phyloP scores from a whole-genome alignment of 192 early-diverging fungal genomes.

The Gryganskiella cystojenkinii region DNA sequence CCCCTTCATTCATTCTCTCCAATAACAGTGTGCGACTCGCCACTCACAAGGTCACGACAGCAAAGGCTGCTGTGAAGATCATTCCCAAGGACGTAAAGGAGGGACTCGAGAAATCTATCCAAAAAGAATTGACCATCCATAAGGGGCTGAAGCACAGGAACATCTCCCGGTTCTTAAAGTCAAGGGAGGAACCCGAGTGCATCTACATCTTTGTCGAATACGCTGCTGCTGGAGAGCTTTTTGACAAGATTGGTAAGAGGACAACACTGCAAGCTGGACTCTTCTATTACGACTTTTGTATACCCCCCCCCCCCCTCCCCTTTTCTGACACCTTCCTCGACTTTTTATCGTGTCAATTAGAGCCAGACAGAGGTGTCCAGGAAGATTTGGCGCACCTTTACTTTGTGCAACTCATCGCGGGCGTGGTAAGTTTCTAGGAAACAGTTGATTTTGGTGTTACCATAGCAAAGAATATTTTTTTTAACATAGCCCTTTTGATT shows the following conservation, averaged over 20 bases:
- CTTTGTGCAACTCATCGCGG: slow-evolving; percentile 74
- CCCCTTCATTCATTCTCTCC: not conserved
- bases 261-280: too few species aligned
- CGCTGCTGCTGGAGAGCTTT: slow-evolving; percentile 75
- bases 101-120: slow-evolving; percentile 38
- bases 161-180: slow-evolving; percentile 62
- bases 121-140: slow-evolving; percentile 67
- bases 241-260: slow-evolving; percentile 72
- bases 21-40: slow-evolving; percentile 64
- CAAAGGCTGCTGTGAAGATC: slow-evolving; percentile 68
- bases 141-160: slow-evolving; percentile 64
- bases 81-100: slow-evolving; percentile 57
- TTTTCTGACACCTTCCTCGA: not conserved
- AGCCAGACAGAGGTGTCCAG: slow-evolving; percentile 75
- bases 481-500: not conserved
- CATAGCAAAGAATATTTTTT: not conserved
- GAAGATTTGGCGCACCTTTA: slow-evolving; percentile 81
- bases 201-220: slow-evolving; percentile 75
- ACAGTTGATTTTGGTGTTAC: not conserved
- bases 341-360: slow-evolving; percentile 11
- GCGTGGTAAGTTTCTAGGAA: slow-evolving; percentile 73
- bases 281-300: too few species aligned
- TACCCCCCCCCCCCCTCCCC: not conserved
- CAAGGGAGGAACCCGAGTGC: slow-evolving; percentile 60
- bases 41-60: slow-evolving; percentile 51